Conservation (phyloP, 2,329 filamentous ascomycete genomes). For the Ilyonectria sp. region DNA sequence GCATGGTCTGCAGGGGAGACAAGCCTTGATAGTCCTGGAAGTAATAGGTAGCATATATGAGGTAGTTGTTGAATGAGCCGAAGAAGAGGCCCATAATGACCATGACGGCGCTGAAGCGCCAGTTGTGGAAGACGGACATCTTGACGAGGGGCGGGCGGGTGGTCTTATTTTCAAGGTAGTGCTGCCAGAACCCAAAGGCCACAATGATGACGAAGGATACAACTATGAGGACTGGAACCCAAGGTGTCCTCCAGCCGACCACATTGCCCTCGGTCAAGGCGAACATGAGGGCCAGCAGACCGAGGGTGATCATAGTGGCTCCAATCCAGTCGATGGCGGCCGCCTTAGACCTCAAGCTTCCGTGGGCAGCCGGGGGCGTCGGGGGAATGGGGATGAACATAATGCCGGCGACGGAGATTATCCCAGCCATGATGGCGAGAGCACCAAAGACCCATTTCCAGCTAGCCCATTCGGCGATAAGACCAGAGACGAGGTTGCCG, state of each 20-base stretch:
- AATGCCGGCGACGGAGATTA: constrained; percentile 70
- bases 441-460: constrained; percentile 81
- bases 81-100: constrained; percentile 78
- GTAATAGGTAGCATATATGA: constrained; percentile 79
- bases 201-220: constrained; percentile 70
- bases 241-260: constrained; percentile 76
- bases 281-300: constrained; percentile 75
- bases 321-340: constrained; percentile 76
- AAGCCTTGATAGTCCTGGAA: constrained; percentile 78
- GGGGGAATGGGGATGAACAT: constrained; percentile 72
- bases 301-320: constrained; percentile 73
- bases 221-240: constrained; percentile 73
- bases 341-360: constrained; percentile 54
- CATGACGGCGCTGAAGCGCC: constrained; percentile 74
- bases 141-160: constrained; percentile 73
- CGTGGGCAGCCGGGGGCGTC: constrained; percentile 44
- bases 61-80: constrained; percentile 76
- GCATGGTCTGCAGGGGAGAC: constrained; percentile 74
- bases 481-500: constrained; percentile 75
- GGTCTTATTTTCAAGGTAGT: constrained; percentile 54
- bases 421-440: constrained; percentile 71
- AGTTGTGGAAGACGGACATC: constrained; percentile 73
- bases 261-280: constrained; percentile 79
- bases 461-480: constrained; percentile 73
- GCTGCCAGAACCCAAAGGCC: constrained; percentile 74